Percentiles rank a stretch among this genome's conserved stretches.
Evolutionary conservation across 805 yeast species (phyloP).

Genomic region (Candida rishiriensis): DNA sequence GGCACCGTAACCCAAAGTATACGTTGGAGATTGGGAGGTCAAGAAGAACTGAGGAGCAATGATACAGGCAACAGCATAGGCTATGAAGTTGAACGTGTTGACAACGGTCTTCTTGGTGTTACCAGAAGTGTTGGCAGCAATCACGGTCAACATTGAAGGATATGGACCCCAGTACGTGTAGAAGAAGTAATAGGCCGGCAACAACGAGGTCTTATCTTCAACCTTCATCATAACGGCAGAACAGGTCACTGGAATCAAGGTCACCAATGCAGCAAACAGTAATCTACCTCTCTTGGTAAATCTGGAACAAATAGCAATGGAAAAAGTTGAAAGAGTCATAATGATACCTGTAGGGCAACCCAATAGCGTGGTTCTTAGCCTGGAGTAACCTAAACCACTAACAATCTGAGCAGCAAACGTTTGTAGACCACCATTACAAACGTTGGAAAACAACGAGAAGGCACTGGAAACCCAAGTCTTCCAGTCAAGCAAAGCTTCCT

Average conservation of each 20-base stretch:
- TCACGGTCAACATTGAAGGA: constrained; percentile 26
- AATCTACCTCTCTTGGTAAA: constrained; percentile 12
- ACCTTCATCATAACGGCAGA: constrained; percentile 17
- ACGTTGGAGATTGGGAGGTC: constrained; percentile 41
- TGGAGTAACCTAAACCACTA: constrained; percentile 26
- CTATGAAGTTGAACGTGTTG: constrained; percentile 31
- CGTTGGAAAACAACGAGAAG: constrained; percentile 24
- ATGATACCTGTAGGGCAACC: constrained; percentile 22
- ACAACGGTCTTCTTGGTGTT: constrained; percentile 46
- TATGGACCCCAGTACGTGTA: constrained; percentile 21
- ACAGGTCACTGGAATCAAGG: constrained; percentile 13
- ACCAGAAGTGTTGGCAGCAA: constrained; percentile 38
- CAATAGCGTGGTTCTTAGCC: constrained; percentile 12
- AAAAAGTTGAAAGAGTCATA: constrained; percentile 10
- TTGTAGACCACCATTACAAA: constrained; percentile 41
- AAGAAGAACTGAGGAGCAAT: constrained; percentile 53
- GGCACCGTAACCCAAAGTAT: constrained; percentile 26
- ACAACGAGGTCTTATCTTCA: constrained; percentile 19
- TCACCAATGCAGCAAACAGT: constrained; percentile 8
- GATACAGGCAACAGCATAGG: constrained; percentile 43
- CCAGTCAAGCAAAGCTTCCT: constrained; percentile 42
- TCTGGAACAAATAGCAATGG: constrained; percentile 22
- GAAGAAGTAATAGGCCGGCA: constrained; percentile 34
- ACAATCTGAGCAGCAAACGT: constrained; percentile 31
- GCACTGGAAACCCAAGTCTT: constrained; percentile 36